Conservation (phyloP, 805 yeast genomes). For the Ogataea pilisensis region DNA sequence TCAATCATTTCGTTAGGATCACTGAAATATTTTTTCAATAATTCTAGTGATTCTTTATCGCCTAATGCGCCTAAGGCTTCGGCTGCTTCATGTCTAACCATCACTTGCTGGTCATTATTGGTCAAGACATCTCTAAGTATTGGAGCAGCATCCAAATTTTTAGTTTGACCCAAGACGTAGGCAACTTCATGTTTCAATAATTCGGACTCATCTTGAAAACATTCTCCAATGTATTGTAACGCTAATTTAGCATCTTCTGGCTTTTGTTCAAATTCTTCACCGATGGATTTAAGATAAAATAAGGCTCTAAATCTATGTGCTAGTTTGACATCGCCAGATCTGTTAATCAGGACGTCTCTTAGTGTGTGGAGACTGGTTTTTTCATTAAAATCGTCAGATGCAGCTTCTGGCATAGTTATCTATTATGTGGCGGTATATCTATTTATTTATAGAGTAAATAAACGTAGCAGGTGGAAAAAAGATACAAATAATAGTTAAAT, state of each 20-base stretch:
- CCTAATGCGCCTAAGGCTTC: constrained; percentile 98
- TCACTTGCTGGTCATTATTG: constrained; percentile 68
- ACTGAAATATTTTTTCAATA: constrained; percentile 61
- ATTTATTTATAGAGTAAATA: no score
- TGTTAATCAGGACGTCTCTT: constrained; percentile 66
- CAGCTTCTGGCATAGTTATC: constrained; percentile 17
- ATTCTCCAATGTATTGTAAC: constrained; percentile 77
- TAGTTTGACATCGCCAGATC: constrained; percentile 63
- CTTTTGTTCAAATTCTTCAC: constrained; percentile 59
- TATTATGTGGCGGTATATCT: background rate
- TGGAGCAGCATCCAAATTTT: constrained; percentile 74
- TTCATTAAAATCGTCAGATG: constrained; percentile 26
- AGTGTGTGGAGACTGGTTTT: constrained; percentile 51
- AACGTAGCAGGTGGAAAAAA: no score
- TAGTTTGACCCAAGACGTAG: constrained; percentile 93
- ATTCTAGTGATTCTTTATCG: constrained; percentile 63
- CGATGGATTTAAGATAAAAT: constrained; percentile 83
- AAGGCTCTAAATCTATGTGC: constrained; percentile 92
- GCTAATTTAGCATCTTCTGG: constrained; percentile 58
- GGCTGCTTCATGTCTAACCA: constrained; percentile 99
- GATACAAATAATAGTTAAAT: no score
- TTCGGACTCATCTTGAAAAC: constrained; percentile 80
- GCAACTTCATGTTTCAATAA: constrained; percentile 96
- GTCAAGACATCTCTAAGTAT: constrained; percentile 66
- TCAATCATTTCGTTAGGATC: constrained; percentile 72